Base-by-base conservation (phyloP, 2,329 filamentous ascomycete genomes). In the Didymella keratinophila region DNA sequence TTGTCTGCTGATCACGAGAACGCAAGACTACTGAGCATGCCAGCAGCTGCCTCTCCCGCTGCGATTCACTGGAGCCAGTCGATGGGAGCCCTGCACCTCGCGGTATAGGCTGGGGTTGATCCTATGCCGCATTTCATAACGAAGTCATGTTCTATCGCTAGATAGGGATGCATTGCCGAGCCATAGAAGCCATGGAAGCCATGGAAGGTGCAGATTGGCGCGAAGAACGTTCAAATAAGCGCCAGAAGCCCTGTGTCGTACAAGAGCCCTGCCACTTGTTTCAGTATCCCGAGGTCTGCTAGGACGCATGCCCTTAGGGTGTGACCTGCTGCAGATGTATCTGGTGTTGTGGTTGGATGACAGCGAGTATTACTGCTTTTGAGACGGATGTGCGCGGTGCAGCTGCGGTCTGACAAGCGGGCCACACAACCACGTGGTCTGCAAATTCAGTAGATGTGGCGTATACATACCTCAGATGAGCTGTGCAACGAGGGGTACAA, bases 181-280 rank as follows among this genome's bases (percentile, higher is more conserved):
- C 58, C 53, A 52, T 66, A 49, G 65, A 70, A 71, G 62, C 58
- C 56, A 52, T 67, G 49, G 65, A 70, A 71, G 62, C 55, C 56
- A 60, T 67, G 39, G 62, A 71, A 68, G 58, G 44, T 63, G 60
- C 61, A 64, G 62, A 68, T 57, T 57, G 63, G 44, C 20, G 50
- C 41, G 12, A 67, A 67, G 57, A 56, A 58, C 27, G 23, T 14
- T 43, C 37, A 20, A 28, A 16, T 39, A 50, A 37, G 21, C 41
- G 56, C 56, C 50, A 49, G 32, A 50, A 53, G 30, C 20, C 20
- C 30, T 12, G 30, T 12, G 9, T 30, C 27, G 27, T 42, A 28
- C 12, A 34, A 42, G 20, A 30, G 11, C 21, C 39, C 34, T 56
- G 41, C 18, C 16, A 49, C 16, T 10, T 36, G 16, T 27, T 39